Evolutionary conservation across 75 land plant genomes (phyloP), one percentile per base, ranked within the genome.

Genomic region (Chamaecyparis obtusa): DNA sequence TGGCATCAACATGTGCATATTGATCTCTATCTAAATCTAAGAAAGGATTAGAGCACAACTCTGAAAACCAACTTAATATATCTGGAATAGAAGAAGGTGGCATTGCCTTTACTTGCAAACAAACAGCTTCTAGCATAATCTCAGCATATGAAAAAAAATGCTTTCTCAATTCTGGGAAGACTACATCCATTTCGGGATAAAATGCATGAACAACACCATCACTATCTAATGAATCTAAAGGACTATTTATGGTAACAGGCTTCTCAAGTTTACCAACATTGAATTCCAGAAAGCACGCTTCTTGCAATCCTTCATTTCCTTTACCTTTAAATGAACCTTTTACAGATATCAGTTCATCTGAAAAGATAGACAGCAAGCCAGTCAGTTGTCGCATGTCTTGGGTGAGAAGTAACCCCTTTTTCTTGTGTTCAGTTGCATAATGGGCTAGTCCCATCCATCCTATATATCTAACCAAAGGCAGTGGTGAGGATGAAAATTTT

Each of bases 371-470:
- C 39, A 98, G 88, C 81, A 96, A 85, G 37, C 78, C 49, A 30
- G 94, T 94, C 71, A 98, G 74, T 57, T 98, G 90, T 15, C 91
- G 87, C 72, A 98, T 55, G 86, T 94, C 95, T 37, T 95, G 89
- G 6, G 91, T 90, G 78, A 98, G 93, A 87, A 93, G 92, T 36
- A 93, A 60, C 32, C 92, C 89, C 51, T 89, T 94, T 46, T 93
- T 89, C 15, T 90, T 54, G 87, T 90, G 92, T 67, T 90, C 87
- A 48, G 92, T 89, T 32, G 97, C 95, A 93, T 90, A 94, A 39
- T 88, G 90, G n/a, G 98, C 91, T 37, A 98, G 87, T 33, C 94
- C 98, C 96, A 94, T 95, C 99, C 99, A 98, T 37, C 98, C 95
- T 60, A 98, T 83, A 71, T 91, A 95, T 8, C 99, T 91, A 37